phyloP scores from a whole-genome alignment of 2,329 filamentous ascomycete genomes.

The Claviceps spartinae region DNA sequence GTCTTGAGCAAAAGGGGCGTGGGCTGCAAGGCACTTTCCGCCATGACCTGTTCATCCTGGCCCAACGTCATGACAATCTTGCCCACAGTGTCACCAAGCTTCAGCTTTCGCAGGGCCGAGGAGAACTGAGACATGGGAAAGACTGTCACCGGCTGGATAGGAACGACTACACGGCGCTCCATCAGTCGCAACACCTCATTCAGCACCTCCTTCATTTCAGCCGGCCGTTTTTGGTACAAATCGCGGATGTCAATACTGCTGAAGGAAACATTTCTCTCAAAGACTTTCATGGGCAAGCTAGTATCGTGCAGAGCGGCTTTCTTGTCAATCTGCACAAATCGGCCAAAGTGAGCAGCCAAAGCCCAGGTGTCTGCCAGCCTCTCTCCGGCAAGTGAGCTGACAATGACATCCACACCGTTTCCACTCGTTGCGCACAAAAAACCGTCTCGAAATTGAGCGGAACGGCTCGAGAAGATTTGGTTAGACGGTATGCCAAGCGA shows the following conservation, averaged over 20 bases:
- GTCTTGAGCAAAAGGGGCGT: neutral
- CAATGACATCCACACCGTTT: constrained; percentile 8
- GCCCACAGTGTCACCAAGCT: constrained; percentile 24
- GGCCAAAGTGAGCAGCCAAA: constrained; percentile 17
- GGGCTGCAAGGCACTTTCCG: constrained; percentile 4
- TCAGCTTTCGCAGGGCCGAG: constrained; percentile 26
- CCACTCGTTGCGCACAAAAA: constrained; percentile 9
- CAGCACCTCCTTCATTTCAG: constrained; percentile 4
- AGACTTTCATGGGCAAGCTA: constrained; percentile 20
- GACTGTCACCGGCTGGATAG: constrained; percentile 1
- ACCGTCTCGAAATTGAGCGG: constrained; percentile 12
- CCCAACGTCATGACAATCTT: constrained; percentile 24
- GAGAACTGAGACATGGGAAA: constrained; percentile 18
- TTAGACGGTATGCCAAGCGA: constrained; percentile 12
- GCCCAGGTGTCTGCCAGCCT: constrained; percentile 13
- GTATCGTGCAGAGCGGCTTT: constrained; percentile 22
- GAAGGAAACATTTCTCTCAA: constrained; percentile 26
- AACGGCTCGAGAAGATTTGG: constrained; percentile 16
- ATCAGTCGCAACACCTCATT: constrained; percentile 6
- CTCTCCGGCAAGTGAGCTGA: constrained; percentile 5
- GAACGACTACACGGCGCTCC: neutral
- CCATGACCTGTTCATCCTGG: constrained; percentile 5
- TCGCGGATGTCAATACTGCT: constrained; percentile 25
- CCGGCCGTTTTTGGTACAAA: constrained; percentile 6
- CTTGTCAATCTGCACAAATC: constrained; percentile 24